Evolutionary conservation across 441 rosid genomes (phyloP).

Genomic region (Mallotus japonicus): DNA sequence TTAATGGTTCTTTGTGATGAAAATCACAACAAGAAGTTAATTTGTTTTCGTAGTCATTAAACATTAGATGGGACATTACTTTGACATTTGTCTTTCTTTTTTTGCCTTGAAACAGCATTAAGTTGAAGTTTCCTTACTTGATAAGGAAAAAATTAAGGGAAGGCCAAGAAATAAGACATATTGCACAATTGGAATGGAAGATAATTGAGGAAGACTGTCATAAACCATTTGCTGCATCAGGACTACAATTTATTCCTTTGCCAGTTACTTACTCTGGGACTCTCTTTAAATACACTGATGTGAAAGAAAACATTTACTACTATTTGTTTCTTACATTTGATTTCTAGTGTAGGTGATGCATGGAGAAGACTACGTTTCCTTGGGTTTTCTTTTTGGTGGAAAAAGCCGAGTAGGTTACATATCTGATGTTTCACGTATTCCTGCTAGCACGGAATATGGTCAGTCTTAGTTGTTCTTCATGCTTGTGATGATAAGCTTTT

Average conservation of each 20-base stretch:
- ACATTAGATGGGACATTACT: not conserved
- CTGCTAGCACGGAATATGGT: constrained; percentile 71
- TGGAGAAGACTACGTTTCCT: constrained; percentile 87
- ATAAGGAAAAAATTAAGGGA: constrained; percentile 65
- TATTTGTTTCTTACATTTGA: constrained; percentile 2
- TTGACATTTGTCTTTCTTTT: constrained; percentile 15
- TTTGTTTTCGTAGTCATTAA: no score
- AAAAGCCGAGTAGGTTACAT: constrained; percentile 74
- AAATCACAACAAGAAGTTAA: no score
- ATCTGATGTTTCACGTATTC: constrained; percentile 89
- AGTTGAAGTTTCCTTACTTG: constrained; percentile 73
- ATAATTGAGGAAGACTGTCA: constrained; percentile 68
- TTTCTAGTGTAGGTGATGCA: constrained; percentile 74
- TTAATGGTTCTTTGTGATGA: not conserved
- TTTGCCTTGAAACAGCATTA: constrained; percentile 41
- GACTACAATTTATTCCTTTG: constrained; percentile 69
- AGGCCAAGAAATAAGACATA: constrained; percentile 86
- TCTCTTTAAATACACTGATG: no score
- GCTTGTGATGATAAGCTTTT: not conserved
- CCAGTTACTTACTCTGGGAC: constrained; percentile 52
- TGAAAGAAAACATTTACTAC: no score
- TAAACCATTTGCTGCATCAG: constrained; percentile 79
- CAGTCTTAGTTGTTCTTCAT: constrained; percentile 24
- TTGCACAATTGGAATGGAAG: constrained; percentile 86
- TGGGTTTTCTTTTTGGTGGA: constrained; percentile 91